Percentiles rank a stretch among this genome's conserved stretches.
Evolutionary conservation across 345 rosid genomes (phyloP).

Genomic region (Populus pruinosa): DNA sequence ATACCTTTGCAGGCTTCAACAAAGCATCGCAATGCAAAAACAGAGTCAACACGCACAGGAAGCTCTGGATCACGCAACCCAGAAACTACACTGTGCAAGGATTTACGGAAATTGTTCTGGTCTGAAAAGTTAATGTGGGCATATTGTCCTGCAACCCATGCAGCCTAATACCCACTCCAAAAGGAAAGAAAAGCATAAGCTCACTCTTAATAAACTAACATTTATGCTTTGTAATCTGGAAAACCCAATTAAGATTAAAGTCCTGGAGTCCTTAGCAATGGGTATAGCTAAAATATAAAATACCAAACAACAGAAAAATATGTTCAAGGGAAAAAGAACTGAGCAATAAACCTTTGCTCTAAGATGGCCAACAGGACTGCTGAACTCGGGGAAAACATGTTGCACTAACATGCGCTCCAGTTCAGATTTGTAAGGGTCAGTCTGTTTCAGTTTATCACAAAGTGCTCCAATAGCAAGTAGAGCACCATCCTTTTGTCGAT

Average conservation of each 20-base stretch:
- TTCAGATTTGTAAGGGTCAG: conserved; percentile 88
- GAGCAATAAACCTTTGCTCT: conserved; percentile 76
- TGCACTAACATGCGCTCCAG: conserved; percentile 93
- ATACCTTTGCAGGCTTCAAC: conserved; percentile 91
- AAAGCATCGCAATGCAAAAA: conserved; percentile 90
- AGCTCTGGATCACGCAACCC: conserved; percentile 94
- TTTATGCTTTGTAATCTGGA: background rate
- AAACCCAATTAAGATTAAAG: background rate
- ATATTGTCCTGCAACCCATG: conserved; percentile 99
- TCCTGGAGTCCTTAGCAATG: background rate
- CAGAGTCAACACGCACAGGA: conserved; percentile 98
- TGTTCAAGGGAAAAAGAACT: conserved; percentile 1
- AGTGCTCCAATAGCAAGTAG: conserved; percentile 97
- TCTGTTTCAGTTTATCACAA: conserved; percentile 93
- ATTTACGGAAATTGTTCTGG: conserved; percentile 75
- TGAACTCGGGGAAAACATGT: conserved; percentile 96
- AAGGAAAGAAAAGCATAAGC: background rate
- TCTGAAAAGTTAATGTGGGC: conserved; percentile 81
- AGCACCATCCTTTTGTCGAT: conserved; percentile 95
- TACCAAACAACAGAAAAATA: conserved; percentile 3
- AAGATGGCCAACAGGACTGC: conserved; percentile 90
- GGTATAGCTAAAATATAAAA: conserved; percentile 6
- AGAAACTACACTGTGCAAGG: conserved; percentile 79
- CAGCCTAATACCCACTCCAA: conserved; percentile 55
- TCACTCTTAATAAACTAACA: background rate